phyloP scores from a whole-genome alignment of 129 eudicot species.

The sunflower (Helianthus annuus) region HanXRQr2.0-SUNRISE NC_035441.2:148603795-148604294 shows the following conservation, averaged over 20 bases:
- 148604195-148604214: conserved; percentile 52
- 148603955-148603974: conserved; percentile 73
- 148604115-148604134: conserved; percentile 10
- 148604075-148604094: conserved; percentile 59
- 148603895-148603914: conserved; percentile 75
- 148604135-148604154: conserved; percentile 54
- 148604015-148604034: conserved; percentile 72
- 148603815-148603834: conserved; percentile 22
- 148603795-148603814: conserved; percentile 41
- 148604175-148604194: conserved; percentile 67
- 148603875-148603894: conserved; percentile 75
- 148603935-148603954: conserved; percentile 72
- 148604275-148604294: neutral
- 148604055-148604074: conserved; percentile 68
- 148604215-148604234: conserved; percentile 51
- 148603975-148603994: conserved; percentile 67
- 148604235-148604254: conserved; percentile 41
- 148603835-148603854: neutral
- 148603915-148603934: conserved; percentile 86
- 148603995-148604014: conserved; percentile 86
- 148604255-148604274: neutral
- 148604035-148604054: conserved; percentile 80
- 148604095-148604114: conserved; percentile 66
- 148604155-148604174: conserved; percentile 56
- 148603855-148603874: conserved; percentile 52